Evolutionary conservation across 805 yeast genomes (phyloP).

Genomic region (Candida pseudoglaebosa): DNA sequence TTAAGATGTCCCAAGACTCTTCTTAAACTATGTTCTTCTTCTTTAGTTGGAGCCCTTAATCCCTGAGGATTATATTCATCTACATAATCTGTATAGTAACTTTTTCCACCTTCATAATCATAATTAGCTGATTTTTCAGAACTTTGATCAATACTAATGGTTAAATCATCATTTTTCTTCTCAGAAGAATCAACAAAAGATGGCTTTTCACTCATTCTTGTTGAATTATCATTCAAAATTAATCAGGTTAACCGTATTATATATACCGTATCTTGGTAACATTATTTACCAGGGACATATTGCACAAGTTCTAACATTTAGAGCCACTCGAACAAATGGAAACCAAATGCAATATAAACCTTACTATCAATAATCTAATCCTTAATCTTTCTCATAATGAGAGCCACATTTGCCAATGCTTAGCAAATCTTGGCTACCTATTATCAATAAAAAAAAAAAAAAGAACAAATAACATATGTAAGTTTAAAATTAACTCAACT

Average conservation of each 20-base stretch:
- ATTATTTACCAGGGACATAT: no score
- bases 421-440: no score
- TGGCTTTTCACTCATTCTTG: background rate
- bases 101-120: conserved; percentile 19
- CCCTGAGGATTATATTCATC: conserved; percentile 37
- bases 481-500: no score
- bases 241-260: no score
- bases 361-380: no score
- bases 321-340: conserved; percentile 1
- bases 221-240: background rate
- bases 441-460: no score
- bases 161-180: background rate
- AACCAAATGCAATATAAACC: background rate
- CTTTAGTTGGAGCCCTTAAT: conserved; percentile 30
- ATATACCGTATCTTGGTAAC: no score
- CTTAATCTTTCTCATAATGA: no score
- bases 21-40: conserved; percentile 24
- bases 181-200: background rate
- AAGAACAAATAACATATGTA: no score
- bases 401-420: background rate
- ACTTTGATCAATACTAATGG: background rate
- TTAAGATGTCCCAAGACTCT: conserved; percentile 46
- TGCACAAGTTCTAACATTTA: no score
- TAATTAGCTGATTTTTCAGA: conserved; percentile 13
- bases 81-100: conserved; percentile 18